These are phyloP conservation scores for Phytophthora vignae DNA, from an alignment of 352 stramenopile genomes.

Conservation along the genomic window DNA sequence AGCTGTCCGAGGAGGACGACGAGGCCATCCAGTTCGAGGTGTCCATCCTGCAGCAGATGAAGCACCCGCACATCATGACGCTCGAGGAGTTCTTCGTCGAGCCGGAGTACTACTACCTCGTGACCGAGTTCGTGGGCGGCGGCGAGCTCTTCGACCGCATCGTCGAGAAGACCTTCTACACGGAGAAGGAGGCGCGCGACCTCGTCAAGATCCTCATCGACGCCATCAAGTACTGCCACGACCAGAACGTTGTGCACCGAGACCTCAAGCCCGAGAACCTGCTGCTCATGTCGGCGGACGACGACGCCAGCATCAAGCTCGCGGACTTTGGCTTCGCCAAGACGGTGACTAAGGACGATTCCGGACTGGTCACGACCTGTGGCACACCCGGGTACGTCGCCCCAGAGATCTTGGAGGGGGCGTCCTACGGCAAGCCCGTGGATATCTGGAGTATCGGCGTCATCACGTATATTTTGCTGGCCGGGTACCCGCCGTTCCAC, in stretches of 20 bases:
- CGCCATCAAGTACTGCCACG: constrained; percentile 91
- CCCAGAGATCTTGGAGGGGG: constrained; percentile 86
- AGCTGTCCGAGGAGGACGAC: constrained; percentile 81
- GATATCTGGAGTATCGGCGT: constrained; percentile 90
- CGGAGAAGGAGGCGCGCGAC: constrained; percentile 84
- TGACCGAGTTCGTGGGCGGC: constrained; percentile 88
- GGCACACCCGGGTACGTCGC: constrained; percentile 85
- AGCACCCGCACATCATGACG: constrained; percentile 92
- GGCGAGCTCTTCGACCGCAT: constrained; percentile 93
- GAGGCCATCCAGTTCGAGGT: constrained; percentile 83
- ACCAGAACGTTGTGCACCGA: constrained; percentile 85
- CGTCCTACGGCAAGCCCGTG: constrained; percentile 82
- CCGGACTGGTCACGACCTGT: constrained; percentile 74
- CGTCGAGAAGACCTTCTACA: constrained; percentile 90
- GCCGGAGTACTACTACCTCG: constrained; percentile 88
- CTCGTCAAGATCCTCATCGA: constrained; percentile 83
- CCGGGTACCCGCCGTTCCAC: constrained; percentile 88
- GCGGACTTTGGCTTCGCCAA: constrained; percentile 95
- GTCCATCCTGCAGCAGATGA: constrained; percentile 83
- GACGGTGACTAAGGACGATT: constrained; percentile 71
- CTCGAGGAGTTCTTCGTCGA: constrained; percentile 93
- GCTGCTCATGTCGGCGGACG: constrained; percentile 78
- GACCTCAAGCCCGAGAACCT: constrained; percentile 91
- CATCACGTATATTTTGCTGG: constrained; percentile 93
- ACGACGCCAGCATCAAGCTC: constrained; percentile 92